Evolutionary conservation across 352 stramenopile genomes (phyloP).

Genomic region (Plasmopara muralis): DNA sequence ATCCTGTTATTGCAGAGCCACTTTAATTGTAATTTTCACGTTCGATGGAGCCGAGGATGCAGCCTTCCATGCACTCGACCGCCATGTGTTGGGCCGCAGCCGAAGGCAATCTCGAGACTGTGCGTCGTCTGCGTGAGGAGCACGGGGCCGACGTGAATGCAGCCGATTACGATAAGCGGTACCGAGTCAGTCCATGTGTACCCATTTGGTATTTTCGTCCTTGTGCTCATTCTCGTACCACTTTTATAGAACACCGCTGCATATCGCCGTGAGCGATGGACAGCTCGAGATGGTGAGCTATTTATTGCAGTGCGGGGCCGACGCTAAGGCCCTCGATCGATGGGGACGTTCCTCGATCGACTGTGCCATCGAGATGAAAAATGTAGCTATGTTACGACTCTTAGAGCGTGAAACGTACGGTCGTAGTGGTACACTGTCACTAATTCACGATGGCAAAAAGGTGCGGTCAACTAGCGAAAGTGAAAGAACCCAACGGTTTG

Average conservation of each 20-base stretch:
- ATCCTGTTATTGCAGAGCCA: too few relatives aligned
- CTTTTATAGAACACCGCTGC: constrained; percentile 49
- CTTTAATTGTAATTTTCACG: too few relatives aligned
- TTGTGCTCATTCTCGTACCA: not conserved
- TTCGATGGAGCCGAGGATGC: too few relatives aligned
- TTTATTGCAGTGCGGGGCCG: constrained; percentile 51
- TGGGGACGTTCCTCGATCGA: constrained; percentile 68
- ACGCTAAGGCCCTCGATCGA: constrained; percentile 45
- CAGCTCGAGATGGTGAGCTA: constrained; percentile 53
- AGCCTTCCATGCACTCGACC: constrained; percentile 35
- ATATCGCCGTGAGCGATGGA: constrained; percentile 67
- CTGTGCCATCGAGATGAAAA: constrained; percentile 48
- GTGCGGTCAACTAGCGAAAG: constrained; percentile 7
- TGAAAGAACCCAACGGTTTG: constrained; percentile 15
- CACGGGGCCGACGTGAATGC: constrained; percentile 66
- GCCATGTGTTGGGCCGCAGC: constrained; percentile 75
- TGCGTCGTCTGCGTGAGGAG: constrained; percentile 48
- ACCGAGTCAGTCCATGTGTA: not conserved
- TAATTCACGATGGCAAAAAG: constrained; percentile 10
- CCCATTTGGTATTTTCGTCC: not conserved
- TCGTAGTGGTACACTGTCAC: constrained; percentile 15
- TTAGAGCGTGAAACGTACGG: constrained; percentile 35
- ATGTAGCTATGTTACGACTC: constrained; percentile 40
- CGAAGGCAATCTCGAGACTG: constrained; percentile 51
- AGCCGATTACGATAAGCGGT: constrained; percentile 76